Evolutionary conservation across 1,284 basidiomycete species (phyloP), one percentile per base, ranked within the genome.

Genomic region (Pascua guehoae): DNA sequence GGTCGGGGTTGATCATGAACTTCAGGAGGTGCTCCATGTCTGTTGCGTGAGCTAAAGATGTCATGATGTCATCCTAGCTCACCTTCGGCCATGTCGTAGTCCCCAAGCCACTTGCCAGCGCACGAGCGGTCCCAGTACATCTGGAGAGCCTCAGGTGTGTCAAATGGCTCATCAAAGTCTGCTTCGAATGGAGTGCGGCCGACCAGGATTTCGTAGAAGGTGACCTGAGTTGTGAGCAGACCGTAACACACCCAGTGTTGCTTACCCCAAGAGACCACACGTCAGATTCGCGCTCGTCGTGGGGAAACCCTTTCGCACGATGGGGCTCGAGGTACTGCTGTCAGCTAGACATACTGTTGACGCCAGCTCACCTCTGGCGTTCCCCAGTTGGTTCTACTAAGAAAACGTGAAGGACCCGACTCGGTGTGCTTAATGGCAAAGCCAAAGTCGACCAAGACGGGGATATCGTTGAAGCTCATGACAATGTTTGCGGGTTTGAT

Each of bases 401-500:
- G 83, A 79, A 94, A 94, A 0, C 87, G 85, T 39, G 84, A 84
- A 40, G 60, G 58, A 3, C 52, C 54, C 37, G 46, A 48, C 9
- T 49, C 17, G 8, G 48, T 51, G 47, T 62, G 54, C 47, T 49
- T 84, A 69, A 92, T 88, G 1, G 92, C 90, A 68, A 96, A 96
- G 1, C 92, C 92, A 70, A 93, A 95, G 74, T 94, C 91, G 37
- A 94, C 88, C 5, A 94, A 82, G 2, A 93, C 87, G 0, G 91
- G 91, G 0, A 88, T 78, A 62, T 86, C 85, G 65, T 85, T 81
- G 57, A 80, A 76, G 3, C 87, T 88, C 45, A 95, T 79, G 4
- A 95, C 81, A 60, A 95, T 89, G 69, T 95, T 95, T 12, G 91
- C 89, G 5, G 91, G 91, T 87, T 96, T 96, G 81, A 96, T 93